phyloP scores from a whole-genome alignment of 495 filamentous ascomycete genomes.

The Trichoderma asperelloides region DNA sequence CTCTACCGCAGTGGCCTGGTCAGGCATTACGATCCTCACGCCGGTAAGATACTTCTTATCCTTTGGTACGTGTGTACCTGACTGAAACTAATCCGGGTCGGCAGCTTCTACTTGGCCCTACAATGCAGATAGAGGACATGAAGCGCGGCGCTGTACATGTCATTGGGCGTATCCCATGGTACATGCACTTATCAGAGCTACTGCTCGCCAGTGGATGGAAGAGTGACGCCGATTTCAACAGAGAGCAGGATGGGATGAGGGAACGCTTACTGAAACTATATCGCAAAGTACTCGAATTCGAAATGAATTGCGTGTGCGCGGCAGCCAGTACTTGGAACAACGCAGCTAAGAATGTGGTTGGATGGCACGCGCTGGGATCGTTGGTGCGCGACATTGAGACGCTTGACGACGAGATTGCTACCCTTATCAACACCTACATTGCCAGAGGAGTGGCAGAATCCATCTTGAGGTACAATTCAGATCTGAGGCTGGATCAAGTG shows the following conservation, averaged over 20 bases:
- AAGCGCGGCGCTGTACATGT: slow-evolving; percentile 1
- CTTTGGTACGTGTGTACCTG: background rate
- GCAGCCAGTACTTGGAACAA: slow-evolving; percentile 9
- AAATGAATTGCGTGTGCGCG: slow-evolving; percentile 10
- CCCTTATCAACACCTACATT: background rate
- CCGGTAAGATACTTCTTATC: background rate
- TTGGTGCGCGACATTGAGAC: background rate
- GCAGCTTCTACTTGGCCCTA: slow-evolving; percentile 7
- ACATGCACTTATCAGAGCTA: slow-evolving; percentile 9
- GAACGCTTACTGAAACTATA: background rate
- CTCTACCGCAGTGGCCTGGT: slow-evolving; percentile 8
- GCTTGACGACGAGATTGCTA: background rate
- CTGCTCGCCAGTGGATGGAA: background rate
- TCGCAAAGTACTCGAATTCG: slow-evolving; percentile 6
- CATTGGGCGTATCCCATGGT: slow-evolving; percentile 10
- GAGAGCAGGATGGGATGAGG: background rate
- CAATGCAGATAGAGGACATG: background rate
- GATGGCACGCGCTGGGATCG: background rate
- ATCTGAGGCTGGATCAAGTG: slow-evolving; percentile 1
- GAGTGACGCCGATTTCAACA: background rate
- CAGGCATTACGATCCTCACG: background rate
- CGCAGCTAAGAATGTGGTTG: background rate
- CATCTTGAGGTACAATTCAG: background rate
- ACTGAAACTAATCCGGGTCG: background rate
- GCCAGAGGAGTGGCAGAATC: background rate